Evolutionary conservation across 1,284 basidiomycete genomes (phyloP).

Genomic region (Rhodotorula sp.): DNA sequence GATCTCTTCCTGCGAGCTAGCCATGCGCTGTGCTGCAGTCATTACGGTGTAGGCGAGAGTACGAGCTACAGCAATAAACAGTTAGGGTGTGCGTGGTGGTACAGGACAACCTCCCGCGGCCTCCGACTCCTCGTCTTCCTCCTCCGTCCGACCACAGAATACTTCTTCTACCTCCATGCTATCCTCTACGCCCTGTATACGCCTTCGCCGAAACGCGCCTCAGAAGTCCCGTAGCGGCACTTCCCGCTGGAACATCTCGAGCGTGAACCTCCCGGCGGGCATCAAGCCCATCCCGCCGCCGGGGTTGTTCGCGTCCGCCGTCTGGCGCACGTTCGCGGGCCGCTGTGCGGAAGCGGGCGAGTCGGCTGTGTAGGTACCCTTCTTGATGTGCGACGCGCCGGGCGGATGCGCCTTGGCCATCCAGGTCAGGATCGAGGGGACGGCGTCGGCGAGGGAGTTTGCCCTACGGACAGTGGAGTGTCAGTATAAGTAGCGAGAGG

Average conservation of each 20-base stretch:
- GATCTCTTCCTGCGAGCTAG: too few species aligned
- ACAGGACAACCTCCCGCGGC: neutral
- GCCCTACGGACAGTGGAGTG: slow-evolving; percentile 14
- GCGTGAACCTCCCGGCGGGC: slow-evolving; percentile 21
- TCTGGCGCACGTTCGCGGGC: slow-evolving; percentile 16
- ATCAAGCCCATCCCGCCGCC: slow-evolving; percentile 28
- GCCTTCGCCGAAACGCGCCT: neutral
- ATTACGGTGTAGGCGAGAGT: neutral
- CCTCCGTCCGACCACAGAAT: too few species aligned
- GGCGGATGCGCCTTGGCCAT: slow-evolving; percentile 26
- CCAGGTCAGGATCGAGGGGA: slow-evolving; percentile 30
- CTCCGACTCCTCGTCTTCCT: neutral
- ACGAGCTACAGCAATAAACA: neutral
- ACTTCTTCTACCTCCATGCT: neutral
- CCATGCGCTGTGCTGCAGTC: neutral
- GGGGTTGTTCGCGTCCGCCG: slow-evolving; percentile 13
- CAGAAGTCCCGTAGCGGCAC: slow-evolving; percentile 27
- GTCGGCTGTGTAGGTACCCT: slow-evolving; percentile 18
- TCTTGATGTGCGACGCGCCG: slow-evolving; percentile 4
- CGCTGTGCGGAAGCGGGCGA: slow-evolving; percentile 11
- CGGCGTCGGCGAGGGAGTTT: slow-evolving; percentile 28
- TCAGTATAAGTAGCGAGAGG: neutral
- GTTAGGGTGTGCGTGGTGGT: neutral
- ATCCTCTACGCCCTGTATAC: neutral
- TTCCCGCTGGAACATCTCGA: slow-evolving; percentile 28